Base-by-base conservation (phyloP, 345 rosid species). In the Boechera retrofracta region DNA sequence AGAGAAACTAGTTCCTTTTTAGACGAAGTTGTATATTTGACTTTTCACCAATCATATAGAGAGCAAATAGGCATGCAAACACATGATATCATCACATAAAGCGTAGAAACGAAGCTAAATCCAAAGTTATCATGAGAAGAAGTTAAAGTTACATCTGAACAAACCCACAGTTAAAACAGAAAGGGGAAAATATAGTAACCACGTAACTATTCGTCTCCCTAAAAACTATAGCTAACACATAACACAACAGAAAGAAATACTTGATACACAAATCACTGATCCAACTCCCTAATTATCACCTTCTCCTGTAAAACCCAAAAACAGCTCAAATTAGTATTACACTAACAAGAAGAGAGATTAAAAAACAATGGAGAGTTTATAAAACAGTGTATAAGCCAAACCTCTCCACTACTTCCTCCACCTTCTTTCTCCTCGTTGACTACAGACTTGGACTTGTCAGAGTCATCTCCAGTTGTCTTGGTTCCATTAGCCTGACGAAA, bases 401-500 rank as follows among this genome's bases (percentile, higher is more conserved):
- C 79, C 76, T 63, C 72, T 39, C 48, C 79, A 55, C 64, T 79
- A 55, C 58, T 79, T 56, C 9, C 69, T 66, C 18, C 76, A 28
- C 0, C 71, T 62, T 54, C 66, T 11, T 45, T 73, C 57, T 58
- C 81, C 36, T 52, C 78, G 61, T 73, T 67, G 76, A 88, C 94
- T 67, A 96, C 91, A 36, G 97, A 87, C 74, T 86, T 92, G 1
- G 94, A 83, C 85, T 90, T 90, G 71, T 92, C 96, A 82, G 96
- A 90, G 60, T 87, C 88, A 24, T 84, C 92, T 7, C 83, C 89
- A 13, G 77, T 72, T 24, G 70, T 77, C 10, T 79, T 80, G 10
- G 61, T 72, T 78, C 87, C 93, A 36, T 61, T 87, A 72, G 85
- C 89, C 98, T 92, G 45, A 5, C 11, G 15, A 24, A 28, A 11